Conservation (phyloP, 352 stramenopile genomes). For the Thraustochytrium sp. region DNA sequence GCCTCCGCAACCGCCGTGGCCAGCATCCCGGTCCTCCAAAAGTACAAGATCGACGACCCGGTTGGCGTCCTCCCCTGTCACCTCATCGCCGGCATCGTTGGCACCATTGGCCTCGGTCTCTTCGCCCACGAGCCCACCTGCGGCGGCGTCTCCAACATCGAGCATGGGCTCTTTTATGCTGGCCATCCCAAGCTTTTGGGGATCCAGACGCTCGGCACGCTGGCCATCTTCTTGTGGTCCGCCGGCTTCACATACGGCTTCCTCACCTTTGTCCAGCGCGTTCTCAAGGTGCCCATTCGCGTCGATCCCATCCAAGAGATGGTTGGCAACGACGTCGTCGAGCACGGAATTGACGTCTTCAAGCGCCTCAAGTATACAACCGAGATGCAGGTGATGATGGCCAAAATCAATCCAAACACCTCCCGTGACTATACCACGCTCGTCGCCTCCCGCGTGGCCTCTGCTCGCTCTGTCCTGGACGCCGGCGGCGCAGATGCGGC, state of each 20-base stretch:
- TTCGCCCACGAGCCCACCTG: not conserved
- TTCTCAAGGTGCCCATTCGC: not conserved
- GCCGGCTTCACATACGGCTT: not conserved
- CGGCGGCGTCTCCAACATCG: not conserved
- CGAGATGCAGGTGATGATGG: slow-evolving; percentile 38
- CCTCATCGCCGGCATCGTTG: not conserved
- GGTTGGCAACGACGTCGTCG: slow-evolving; percentile 25
- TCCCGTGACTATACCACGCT: not conserved
- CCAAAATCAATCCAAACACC: not conserved
- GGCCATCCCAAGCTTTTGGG: not conserved
- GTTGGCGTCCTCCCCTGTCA: slow-evolving; percentile 20
- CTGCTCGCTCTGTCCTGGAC: not conserved
- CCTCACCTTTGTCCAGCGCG: not conserved
- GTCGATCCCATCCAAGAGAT: slow-evolving; percentile 30
- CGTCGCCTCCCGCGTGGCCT: not conserved
- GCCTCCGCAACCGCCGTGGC: not conserved
- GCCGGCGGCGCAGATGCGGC: too few relatives aligned
- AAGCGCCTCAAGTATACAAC: slow-evolving; percentile 33
- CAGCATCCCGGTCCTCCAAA: not conserved
- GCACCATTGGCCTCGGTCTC: not conserved
- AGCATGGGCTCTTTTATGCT: not conserved
- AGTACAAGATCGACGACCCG: slow-evolving; percentile 37
- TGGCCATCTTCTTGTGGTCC: not conserved
- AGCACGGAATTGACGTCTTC: slow-evolving; percentile 25
- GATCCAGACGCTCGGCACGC: not conserved